A percentile compares a stretch with the other conserved stretches of the same genome.
Evolutionary conservation across 1,139 yeast genomes (phyloP).

Genomic region (Lodderomyces beijingensis): DNA sequence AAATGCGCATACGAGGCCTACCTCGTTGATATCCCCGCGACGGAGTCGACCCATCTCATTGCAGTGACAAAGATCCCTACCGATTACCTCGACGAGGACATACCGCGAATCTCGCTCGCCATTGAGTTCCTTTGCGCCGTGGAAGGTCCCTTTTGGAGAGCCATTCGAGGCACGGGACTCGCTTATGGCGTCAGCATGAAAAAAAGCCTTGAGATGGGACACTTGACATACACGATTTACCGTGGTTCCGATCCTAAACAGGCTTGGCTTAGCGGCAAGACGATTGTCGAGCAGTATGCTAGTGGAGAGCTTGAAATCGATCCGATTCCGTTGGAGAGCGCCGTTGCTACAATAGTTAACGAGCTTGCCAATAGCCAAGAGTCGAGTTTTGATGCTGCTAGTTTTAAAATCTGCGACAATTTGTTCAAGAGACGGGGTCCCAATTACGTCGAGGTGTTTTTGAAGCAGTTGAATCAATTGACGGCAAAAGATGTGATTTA

Average conservation of each 20-base stretch:
- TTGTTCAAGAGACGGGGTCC: slow-evolving; percentile 70
- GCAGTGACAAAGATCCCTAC: slow-evolving; percentile 61
- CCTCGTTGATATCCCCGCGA: slow-evolving; percentile 74
- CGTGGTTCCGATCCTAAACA: slow-evolving; percentile 81
- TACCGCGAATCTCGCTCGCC: slow-evolving; percentile 68
- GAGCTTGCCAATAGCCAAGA: slow-evolving; percentile 63
- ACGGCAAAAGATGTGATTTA: slow-evolving; percentile 53
- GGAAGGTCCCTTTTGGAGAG: slow-evolving; percentile 98
- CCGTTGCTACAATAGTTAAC: slow-evolving; percentile 72
- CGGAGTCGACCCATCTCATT: slow-evolving; percentile 77
- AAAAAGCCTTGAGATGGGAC: slow-evolving; percentile 63
- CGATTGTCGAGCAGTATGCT: slow-evolving; percentile 61
- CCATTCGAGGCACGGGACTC: slow-evolving; percentile 90
- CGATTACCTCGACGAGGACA: slow-evolving; percentile 62
- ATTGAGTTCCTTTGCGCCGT: slow-evolving; percentile 77
- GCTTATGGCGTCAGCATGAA: slow-evolving; percentile 82
- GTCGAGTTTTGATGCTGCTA: slow-evolving; percentile 59
- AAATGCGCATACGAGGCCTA: slow-evolving; percentile 53
- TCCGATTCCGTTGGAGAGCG: slow-evolving; percentile 57
- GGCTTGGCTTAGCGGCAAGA: slow-evolving; percentile 65
- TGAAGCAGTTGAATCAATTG: slow-evolving; percentile 48
- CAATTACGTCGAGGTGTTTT: slow-evolving; percentile 46
- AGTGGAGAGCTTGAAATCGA: slow-evolving; percentile 54
- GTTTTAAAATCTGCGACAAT: slow-evolving; percentile 59
- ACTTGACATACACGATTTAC: slow-evolving; percentile 61